Evolutionary conservation across 2,329 filamentous ascomycete species (phyloP).

Genomic region (Penicillium sp.): DNA sequence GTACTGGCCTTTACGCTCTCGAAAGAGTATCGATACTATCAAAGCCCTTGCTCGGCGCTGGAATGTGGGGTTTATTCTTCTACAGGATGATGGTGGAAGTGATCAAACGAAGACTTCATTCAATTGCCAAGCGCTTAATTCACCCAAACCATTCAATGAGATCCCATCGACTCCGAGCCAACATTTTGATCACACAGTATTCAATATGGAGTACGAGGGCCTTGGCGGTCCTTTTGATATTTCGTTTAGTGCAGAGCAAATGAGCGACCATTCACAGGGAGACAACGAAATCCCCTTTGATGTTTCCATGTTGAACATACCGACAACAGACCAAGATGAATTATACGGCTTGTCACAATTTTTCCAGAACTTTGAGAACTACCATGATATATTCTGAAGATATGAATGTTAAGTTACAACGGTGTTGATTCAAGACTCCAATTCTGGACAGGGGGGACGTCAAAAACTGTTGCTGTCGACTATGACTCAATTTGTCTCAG

Average conservation of each 20-base stretch:
- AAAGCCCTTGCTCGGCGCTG: background rate
- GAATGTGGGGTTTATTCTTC: background rate
- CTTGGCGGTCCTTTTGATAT: background rate
- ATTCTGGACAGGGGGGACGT: no score
- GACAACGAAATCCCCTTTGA: background rate
- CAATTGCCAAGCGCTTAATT: background rate
- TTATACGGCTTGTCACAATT: background rate
- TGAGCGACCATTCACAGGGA: background rate
- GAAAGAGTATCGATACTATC: conserved; percentile 1
- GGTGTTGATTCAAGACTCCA: background rate
- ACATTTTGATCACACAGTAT: background rate
- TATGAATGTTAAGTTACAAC: background rate
- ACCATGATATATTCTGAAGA: background rate
- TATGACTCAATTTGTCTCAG: no score
- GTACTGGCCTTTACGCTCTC: conserved; percentile 1
- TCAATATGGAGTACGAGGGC: background rate
- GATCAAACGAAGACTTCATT: background rate
- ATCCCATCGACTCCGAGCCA: background rate
- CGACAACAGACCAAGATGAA: background rate
- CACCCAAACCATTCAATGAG: background rate
- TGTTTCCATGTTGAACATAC: background rate
- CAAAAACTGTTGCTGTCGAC: background rate
- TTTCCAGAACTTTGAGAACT: background rate
- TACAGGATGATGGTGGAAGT: no score
- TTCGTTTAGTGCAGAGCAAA: background rate